Conservation (phyloP, 176 grass and related monocot species). For the Tillandsia fasciculata region DNA sequence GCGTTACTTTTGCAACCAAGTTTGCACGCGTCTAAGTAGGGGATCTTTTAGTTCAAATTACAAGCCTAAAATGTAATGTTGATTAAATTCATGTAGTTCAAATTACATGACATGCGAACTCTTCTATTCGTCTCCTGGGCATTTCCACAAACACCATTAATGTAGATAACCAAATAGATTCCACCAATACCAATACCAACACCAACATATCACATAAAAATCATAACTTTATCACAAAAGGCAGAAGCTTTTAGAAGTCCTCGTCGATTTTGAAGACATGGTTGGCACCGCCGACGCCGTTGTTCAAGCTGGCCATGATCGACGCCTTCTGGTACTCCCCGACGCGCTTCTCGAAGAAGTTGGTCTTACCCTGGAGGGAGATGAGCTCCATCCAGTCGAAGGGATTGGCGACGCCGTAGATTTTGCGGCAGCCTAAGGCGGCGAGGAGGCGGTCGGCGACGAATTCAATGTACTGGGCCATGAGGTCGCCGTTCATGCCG, state of each 20-base stretch:
- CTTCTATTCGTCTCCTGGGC: too few relatives aligned
- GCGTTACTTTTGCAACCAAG: too few relatives aligned
- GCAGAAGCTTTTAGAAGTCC: slow-evolving; percentile 38
- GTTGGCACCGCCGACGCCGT: slow-evolving; percentile 21
- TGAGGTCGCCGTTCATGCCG: slow-evolving; percentile 65
- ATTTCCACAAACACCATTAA: too few relatives aligned
- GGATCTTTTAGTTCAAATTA: too few relatives aligned
- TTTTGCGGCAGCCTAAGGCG: slow-evolving; percentile 38
- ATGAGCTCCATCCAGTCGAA: slow-evolving; percentile 94
- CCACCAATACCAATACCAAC: too few relatives aligned
- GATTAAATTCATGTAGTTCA: too few relatives aligned
- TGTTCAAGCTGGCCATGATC: slow-evolving; percentile 61
- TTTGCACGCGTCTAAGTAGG: too few relatives aligned
- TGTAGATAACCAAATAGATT: too few relatives aligned
- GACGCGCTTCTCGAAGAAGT: slow-evolving; percentile 87
- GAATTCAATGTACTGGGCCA: slow-evolving; percentile 72
- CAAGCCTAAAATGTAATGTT: too few relatives aligned
- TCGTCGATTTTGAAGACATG: slow-evolving; percentile 82
- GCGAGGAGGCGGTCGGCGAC: slow-evolving; percentile 70
- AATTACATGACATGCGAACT: too few relatives aligned
- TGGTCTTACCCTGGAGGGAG: slow-evolving; percentile 76
- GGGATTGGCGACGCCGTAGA: slow-evolving; percentile 52
- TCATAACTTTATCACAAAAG: too few relatives aligned
- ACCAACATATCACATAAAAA: too few relatives aligned
- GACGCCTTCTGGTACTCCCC: slow-evolving; percentile 76